phyloP scores from a whole-genome alignment of 345 rosid genomes.

The Moricandia arvensis region DNA sequence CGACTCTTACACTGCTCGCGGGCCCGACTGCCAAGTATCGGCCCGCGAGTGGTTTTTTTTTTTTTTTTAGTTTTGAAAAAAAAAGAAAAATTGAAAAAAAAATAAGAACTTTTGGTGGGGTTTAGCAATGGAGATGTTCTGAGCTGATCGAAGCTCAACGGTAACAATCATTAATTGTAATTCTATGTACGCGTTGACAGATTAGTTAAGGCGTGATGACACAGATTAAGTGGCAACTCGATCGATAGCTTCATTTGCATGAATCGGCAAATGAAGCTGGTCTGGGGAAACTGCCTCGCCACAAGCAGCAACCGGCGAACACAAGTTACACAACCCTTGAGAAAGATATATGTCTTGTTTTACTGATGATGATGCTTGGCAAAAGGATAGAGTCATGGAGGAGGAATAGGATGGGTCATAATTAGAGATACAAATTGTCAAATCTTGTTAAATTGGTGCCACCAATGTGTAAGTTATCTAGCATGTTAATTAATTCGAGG shows the following conservation, averaged over 20 bases:
- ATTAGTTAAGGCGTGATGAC: background rate
- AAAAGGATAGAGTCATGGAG: background rate
- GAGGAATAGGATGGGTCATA: background rate
- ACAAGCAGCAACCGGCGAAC: background rate
- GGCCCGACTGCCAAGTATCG: too few species aligned
- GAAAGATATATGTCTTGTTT: background rate
- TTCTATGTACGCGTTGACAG: background rate
- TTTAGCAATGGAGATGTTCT: too few species aligned
- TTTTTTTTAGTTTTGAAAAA: too few species aligned
- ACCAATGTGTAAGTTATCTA: background rate
- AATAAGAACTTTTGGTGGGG: too few species aligned
- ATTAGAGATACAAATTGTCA: background rate
- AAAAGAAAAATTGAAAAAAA: too few species aligned
- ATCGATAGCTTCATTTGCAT: background rate
- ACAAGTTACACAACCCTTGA: too few species aligned
- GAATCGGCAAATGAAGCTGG: background rate
- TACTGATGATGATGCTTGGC: background rate
- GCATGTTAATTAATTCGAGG: background rate
- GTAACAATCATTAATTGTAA: background rate
- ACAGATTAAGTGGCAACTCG: background rate
- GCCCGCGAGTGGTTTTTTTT: too few species aligned
- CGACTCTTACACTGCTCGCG: too few species aligned
- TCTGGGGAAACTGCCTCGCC: background rate
- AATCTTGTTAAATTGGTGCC: background rate
- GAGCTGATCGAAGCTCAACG: constrained; percentile 18